Percentiles rank a stretch among this genome's conserved stretches.
Evolutionary conservation across 495 filamentous ascomycete species (phyloP).

Genomic region (Pyrenopolyporus hunteri): DNA sequence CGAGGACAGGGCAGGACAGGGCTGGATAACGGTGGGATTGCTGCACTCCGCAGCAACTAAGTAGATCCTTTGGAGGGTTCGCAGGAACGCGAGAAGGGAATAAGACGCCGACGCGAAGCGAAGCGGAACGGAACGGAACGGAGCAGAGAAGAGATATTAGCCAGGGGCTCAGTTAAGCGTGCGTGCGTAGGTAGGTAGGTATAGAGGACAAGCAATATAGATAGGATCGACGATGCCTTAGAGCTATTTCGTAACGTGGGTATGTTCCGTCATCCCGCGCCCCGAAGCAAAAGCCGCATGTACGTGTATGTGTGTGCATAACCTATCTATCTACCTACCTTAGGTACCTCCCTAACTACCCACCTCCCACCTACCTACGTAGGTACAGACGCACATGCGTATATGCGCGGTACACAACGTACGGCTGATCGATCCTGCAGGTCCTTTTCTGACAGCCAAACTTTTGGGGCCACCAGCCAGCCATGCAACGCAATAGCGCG

Average conservation of each 20-base stretch:
- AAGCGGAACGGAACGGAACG: conserved; percentile 9
- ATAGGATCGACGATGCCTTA: not conserved
- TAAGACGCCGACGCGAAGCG: conserved; percentile 22
- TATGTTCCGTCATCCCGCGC: conserved; percentile 12
- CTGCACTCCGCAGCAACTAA: not conserved
- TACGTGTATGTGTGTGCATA: not conserved
- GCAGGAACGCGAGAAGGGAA: not conserved
- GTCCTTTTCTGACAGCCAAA: conserved; percentile 10
- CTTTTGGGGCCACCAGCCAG: not conserved
- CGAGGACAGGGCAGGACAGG: too few relatives aligned
- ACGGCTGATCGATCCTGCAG: conserved; percentile 30
- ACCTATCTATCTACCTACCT: too few relatives aligned
- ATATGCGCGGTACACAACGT: not conserved
- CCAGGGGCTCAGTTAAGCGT: not conserved
- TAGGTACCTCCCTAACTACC: too few relatives aligned
- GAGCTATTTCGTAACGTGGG: not conserved
- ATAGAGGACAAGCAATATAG: not conserved
- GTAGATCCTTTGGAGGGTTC: not conserved
- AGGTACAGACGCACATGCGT: not conserved
- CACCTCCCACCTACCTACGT: not conserved
- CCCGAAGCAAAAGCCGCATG: conserved; percentile 12
- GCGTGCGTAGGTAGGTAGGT: not conserved
- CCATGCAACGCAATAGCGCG: conserved; percentile 18
- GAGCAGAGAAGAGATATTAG: not conserved
- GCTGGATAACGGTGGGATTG: not conserved